Percentiles rank a stretch among this genome's conserved stretches.
Evolutionary conservation across 164 flowering plant genomes (phyloP).

Genomic region (Tetrastigma voinierianum): DNA sequence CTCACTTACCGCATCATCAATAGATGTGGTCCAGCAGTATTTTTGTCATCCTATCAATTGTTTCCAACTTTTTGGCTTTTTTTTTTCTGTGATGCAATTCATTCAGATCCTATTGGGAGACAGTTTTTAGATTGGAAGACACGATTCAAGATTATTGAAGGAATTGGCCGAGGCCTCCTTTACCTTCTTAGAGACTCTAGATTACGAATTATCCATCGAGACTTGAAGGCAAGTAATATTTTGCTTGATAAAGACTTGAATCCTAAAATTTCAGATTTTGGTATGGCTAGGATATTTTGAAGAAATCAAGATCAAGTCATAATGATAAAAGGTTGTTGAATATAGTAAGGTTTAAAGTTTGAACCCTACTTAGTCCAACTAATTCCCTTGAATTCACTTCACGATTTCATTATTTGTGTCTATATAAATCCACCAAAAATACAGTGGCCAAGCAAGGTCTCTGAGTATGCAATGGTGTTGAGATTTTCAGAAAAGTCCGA

Average conservation of each 20-base stretch:
- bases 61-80: not conserved
- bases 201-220: constrained; percentile 28
- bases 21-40: too few relatives aligned
- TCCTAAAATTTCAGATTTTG: constrained; percentile 45
- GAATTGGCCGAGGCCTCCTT: constrained; percentile 22
- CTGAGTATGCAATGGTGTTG: constrained; percentile 25
- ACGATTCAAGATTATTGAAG: constrained; percentile 7
- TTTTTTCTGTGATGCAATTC: not conserved
- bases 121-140: constrained; percentile 27
- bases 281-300: constrained; percentile 39
- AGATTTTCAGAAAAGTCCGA: too few relatives aligned
- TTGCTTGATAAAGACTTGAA: constrained; percentile 22
- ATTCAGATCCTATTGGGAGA: constrained; percentile 22
- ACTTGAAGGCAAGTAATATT: too few relatives aligned
- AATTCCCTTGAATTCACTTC: too few relatives aligned
- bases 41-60: too few relatives aligned
- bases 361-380: not conserved
- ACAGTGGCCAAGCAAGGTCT: constrained; percentile 34
- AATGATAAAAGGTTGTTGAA: constrained; percentile 34
- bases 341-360: constrained; percentile 37
- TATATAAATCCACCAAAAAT: not conserved
- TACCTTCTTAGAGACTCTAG: constrained; percentile 38
- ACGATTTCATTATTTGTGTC: too few relatives aligned
- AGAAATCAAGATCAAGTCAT: constrained; percentile 38
- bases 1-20: too few relatives aligned